Base-by-base conservation (phyloP, 495 filamentous ascomycete genomes). In the Penicillium desertorum region DNA sequence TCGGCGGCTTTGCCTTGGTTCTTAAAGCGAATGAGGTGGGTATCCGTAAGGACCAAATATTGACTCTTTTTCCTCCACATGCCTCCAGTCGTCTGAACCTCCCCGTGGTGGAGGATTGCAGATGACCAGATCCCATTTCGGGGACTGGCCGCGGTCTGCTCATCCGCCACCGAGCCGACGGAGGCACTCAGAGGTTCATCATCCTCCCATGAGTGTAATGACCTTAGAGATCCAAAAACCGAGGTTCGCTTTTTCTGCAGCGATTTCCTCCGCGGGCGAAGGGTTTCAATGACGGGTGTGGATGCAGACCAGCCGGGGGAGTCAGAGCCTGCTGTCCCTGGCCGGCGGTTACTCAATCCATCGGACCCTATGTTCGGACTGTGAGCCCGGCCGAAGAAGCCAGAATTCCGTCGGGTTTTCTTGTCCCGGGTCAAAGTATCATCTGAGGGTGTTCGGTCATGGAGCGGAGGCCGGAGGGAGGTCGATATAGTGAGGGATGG, bases 31-130 rank as follows among this genome's bases (percentile, higher is more conserved):
- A 96, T 68, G 39, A 98, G 69, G 69, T 96, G 87, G 23, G 84
- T 84, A 45, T 92, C 86, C 10, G 92, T 97, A 36, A 97, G 79
- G n/a, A 96, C 94, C 30, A 97, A 75, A 61, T 91, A 97, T 59
- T 95, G 91, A 64, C 84, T 89, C 74, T 89, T 92, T 68, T 90
- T 88, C 68, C 90, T 83, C 69, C 96, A 85, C 72, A 96, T 81
- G 43, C 88, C 84, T 27, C 86, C 83, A 34, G 89, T 89, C 2
- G 87, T 87, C 71, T 96, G 90, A 23, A 95, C 81, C 60, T 91
- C 85, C 3, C 90, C 90, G 70, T 88, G 82, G 56, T 88, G 82
- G 16, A 87, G 63, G 32, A 87, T 81, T 23, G 76, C 71, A 36
- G 75, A 67, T 9, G 66, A 76, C 17, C 73, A 79, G 19, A 75